A percentile compares a stretch with the other conserved stretches of the same genome.
Conservation (phyloP, 164 flowering plant species). For the Chimonanthus praecox region DNA sequence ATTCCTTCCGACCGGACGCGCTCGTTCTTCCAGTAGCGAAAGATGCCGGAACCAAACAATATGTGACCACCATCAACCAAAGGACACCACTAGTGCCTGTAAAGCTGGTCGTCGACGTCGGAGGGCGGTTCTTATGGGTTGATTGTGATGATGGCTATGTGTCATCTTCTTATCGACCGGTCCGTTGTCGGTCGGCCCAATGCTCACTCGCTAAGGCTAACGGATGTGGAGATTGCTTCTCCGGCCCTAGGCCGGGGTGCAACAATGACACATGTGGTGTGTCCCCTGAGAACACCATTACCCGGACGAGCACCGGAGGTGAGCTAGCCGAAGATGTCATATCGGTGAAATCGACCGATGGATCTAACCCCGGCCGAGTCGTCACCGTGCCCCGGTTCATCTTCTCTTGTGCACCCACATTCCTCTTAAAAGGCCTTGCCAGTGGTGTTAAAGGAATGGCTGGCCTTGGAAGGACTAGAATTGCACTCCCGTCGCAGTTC, state of each 20-base stretch:
- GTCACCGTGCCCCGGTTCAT: slow-evolving; percentile 16
- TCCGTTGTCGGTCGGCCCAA: slow-evolving; percentile 6
- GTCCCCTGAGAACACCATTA: slow-evolving; percentile 12
- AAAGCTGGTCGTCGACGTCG: slow-evolving; percentile 5
- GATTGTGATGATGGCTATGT: slow-evolving; percentile 13
- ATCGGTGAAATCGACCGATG: slow-evolving; percentile 20
- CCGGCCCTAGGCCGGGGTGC: slow-evolving; percentile 18
- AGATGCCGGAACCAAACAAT: slow-evolving; percentile 23
- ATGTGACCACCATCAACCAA: slow-evolving; percentile 5
- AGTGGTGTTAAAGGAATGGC: slow-evolving; percentile 20
- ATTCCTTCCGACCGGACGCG: slow-evolving; percentile 13
- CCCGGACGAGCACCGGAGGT: slow-evolving; percentile 4
- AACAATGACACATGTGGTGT: slow-evolving; percentile 19
- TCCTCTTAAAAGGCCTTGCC: slow-evolving; percentile 8
- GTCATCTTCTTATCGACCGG: slow-evolving; percentile 9
- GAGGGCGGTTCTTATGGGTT: slow-evolving; percentile 6
- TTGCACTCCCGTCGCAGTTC: slow-evolving; percentile 24
- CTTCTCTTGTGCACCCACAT: slow-evolving; percentile 17
- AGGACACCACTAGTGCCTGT: slow-evolving; percentile 9
- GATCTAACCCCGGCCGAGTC: slow-evolving; percentile 15
- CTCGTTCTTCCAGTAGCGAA: slow-evolving; percentile 21
- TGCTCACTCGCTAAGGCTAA: slow-evolving; percentile 5
- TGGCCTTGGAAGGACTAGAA: slow-evolving; percentile 23
- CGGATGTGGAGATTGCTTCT: background rate
- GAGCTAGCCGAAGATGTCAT: slow-evolving; percentile 16